phyloP scores from a whole-genome alignment of 2,329 filamentous ascomycete genomes.

The Sporothrix brunneoviolacea region DNA sequence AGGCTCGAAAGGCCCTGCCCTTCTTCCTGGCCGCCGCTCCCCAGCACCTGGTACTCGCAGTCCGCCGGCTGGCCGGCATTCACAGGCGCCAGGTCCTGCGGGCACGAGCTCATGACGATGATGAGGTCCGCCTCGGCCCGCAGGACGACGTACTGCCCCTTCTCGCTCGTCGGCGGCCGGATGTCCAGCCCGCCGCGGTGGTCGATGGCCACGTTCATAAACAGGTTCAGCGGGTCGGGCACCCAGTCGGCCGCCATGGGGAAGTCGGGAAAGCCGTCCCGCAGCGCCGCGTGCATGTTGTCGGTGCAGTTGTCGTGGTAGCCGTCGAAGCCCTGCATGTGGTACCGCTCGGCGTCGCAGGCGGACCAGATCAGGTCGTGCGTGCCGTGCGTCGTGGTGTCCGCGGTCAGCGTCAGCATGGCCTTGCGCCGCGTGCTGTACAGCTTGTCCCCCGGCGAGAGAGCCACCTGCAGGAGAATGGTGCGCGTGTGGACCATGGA shows the following conservation, averaged over 20 bases:
- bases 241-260: slow-evolving; percentile 26
- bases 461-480: slow-evolving; percentile 24
- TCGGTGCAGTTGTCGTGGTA: slow-evolving; percentile 36
- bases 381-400: slow-evolving; percentile 31
- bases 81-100: slow-evolving; percentile 33
- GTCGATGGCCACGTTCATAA: slow-evolving; percentile 36
- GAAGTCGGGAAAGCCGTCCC: slow-evolving; percentile 22
- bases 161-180: slow-evolving; percentile 26
- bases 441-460: slow-evolving; percentile 27
- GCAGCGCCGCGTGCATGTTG: slow-evolving; percentile 30
- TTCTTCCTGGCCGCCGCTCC: background rate
- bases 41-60: slow-evolving; percentile 22
- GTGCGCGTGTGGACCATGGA: slow-evolving; percentile 35
- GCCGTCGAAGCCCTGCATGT: slow-evolving; percentile 29
- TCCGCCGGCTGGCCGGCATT: slow-evolving; percentile 31
- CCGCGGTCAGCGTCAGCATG: slow-evolving; percentile 30
- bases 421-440: slow-evolving; percentile 31
- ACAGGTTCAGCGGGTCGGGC: slow-evolving; percentile 36
- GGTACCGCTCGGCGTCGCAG: slow-evolving; percentile 33
- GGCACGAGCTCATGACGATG: slow-evolving; percentile 36
- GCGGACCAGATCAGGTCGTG: slow-evolving; percentile 36
- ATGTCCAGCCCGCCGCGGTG: slow-evolving; percentile 28
- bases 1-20: too few species aligned
- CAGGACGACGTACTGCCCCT: slow-evolving; percentile 30
- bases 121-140: slow-evolving; percentile 31